Evolutionary conservation across 169 alveolate genomes (phyloP), one percentile per base, ranked within the genome.

Genomic region (Besnoitia besnoiti): DNA sequence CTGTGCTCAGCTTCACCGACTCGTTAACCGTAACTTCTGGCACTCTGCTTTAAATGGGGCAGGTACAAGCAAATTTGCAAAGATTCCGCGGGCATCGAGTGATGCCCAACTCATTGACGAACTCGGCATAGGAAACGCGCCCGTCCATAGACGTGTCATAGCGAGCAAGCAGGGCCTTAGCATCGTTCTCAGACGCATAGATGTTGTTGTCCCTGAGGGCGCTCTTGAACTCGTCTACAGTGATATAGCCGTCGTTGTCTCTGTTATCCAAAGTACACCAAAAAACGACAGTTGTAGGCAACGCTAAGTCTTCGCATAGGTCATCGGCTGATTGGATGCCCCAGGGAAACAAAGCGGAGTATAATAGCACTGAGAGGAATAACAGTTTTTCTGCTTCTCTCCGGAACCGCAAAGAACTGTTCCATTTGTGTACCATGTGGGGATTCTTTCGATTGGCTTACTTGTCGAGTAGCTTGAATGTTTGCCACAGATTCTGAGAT

Each of bases 81-180:
- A 44, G 33, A 33, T 55, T 55, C 5, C 90, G 42, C 10, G 94
- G 94, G 59, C 94, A 91, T 24, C 94, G 88, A 30, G 94, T 91
- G 67, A 89, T 76, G 62, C 91, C 94, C 33, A 91, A 50, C 73
- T 84, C 94, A 84, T 91, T 91, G 50, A 91, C 94, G 47, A 91
- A 91, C 73, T 95, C 90, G 84, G 92, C 94, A 35, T 91, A 91
- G n/a, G 94, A 91, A 50, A 91, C 94, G 40, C 82, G 77, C 40
- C 89, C 89, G 33, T 91, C 92, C 19, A 85, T 85, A 50, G 82
- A 55, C 10, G 85, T 91, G 85, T 91, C 94, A 90, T 85, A 85
- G 47, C 92, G 94, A 27, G 51, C 67, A 7, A 91, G 87, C 14
- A 91, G 90, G 10, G 92, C 94, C 79, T 85, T 49, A 2, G 85